Evolutionary conservation across 1,139 yeast species (phyloP), one percentile per base, ranked within the genome.

Genomic region (Groenewaldozyma auringiensis): DNA sequence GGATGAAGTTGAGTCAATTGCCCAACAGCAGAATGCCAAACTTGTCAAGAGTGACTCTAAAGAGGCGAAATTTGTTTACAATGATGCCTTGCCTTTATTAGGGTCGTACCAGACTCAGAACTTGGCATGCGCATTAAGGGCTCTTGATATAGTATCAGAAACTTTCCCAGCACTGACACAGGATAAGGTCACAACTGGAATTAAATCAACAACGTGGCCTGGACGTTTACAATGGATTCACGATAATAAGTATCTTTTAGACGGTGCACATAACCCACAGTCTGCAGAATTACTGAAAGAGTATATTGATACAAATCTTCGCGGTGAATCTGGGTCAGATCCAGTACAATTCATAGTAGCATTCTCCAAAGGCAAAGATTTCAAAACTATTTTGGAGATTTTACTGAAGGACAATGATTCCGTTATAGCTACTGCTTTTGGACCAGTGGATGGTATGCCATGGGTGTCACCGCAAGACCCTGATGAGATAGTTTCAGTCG

Each of bases 221-320:
- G 73, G 74, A 1, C 51, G 73, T 9, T 52, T 69, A 40, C 70
- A 69, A 47, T 57, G 57, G 59, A 22, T 59, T 13, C 36, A 32
- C 9, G 87, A 86, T 81, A 83, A 2, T 83, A 83, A 1, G 64
- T 65, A 82, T 0, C 63, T 87, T 4, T 55, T 88, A 1, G 98
- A 92, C 64, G 98, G 98, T 1, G 97, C 97, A 0, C 98, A 92
- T 61, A 92, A 92, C 59, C 79, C 78, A 17, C 79, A 81, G 52
- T 95, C 96, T 0, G 94, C 96, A 0, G 64, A 67, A 21, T 87
- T 83, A 56, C 67, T 92, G 34, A 75, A 72, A 0, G 65, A 66
- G 38, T 79, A 67, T 53, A 58, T 81, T 1, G 57, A 64, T 6
- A 41, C 47, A 0, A 41, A 54, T 25, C 52, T 61, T 48, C 47